Evolutionary conservation across 2,329 filamentous ascomycete species (phyloP).

Genomic region (Emmonsia crescens): DNA sequence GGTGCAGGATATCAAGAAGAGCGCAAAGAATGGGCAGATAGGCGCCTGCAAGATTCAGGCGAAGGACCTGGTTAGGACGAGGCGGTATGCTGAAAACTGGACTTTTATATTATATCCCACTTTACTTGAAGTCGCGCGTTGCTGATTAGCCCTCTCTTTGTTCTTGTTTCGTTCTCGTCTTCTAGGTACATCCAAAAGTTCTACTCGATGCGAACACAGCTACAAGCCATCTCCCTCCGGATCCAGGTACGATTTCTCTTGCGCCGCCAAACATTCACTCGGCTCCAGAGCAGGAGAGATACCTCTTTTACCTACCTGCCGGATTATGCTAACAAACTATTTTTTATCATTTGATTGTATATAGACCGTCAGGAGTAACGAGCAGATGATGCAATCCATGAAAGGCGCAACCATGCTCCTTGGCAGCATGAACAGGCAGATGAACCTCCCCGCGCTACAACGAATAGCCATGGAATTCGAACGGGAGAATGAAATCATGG

Average conservation of each 20-base stretch:
- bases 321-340: neutral
- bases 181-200: conserved; percentile 93
- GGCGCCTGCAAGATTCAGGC: conserved; percentile 98
- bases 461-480: conserved; percentile 99
- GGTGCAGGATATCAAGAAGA: conserved; percentile 93
- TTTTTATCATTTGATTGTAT: neutral
- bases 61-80: conserved; percentile 87
- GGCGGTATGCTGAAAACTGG: conserved; percentile 49
- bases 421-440: conserved; percentile 93
- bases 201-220: conserved; percentile 92
- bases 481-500: conserved; percentile 98
- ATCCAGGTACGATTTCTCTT: conserved; percentile 58
- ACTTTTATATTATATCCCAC: too few species aligned
- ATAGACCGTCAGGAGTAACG: conserved; percentile 92
- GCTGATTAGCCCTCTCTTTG: neutral
- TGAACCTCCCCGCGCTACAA: conserved; percentile 92
- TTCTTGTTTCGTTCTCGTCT: neutral
- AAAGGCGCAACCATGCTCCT: conserved; percentile 89
- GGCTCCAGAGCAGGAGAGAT: neutral
- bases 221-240: conserved; percentile 88
- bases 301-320: neutral
- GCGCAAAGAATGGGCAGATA: conserved; percentile 95
- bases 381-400: conserved; percentile 99
- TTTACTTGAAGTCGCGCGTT: neutral
- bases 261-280: neutral